Evolutionary conservation across 371 early-diverging fungal genomes (phyloP).

Genomic region (Capniomyces stellatus): DNA sequence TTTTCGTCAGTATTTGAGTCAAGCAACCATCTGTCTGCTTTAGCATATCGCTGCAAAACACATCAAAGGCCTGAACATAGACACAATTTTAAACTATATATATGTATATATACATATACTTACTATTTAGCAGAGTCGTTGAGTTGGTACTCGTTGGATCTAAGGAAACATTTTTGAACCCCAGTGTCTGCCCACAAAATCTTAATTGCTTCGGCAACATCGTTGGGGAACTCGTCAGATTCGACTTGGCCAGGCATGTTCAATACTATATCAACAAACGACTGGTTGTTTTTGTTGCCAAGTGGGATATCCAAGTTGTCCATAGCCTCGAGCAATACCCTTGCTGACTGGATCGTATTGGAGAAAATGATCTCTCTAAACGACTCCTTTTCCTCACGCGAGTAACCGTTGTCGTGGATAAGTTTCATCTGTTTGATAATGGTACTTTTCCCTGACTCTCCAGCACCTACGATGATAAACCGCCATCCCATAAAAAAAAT

Average conservation of each 20-base stretch:
- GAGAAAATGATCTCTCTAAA: conserved; percentile 87
- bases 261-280: conserved; percentile 47
- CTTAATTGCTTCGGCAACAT: conserved; percentile 57
- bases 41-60: too few species aligned
- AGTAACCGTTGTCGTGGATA: conserved; percentile 84
- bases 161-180: conserved; percentile 57
- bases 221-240: conserved; percentile 52
- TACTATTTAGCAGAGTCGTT: conserved; percentile 32
- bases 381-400: conserved; percentile 61
- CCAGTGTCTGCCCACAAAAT: conserved; percentile 69
- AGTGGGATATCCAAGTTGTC: conserved; percentile 50
- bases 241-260: conserved; percentile 68
- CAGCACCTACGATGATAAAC: conserved; percentile 49
- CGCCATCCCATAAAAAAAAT: too few species aligned
- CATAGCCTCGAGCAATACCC: conserved; percentile 88
- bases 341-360: conserved; percentile 88
- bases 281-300: conserved; percentile 36
- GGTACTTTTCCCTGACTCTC: conserved; percentile 94
- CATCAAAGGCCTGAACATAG: too few species aligned
- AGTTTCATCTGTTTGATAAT: conserved; percentile 94
- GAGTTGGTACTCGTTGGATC: conserved; percentile 84
- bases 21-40: too few species aligned
- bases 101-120: too few species aligned
- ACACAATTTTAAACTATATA: too few species aligned
- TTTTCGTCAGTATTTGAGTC: neutral